Evolutionary conservation across 768 basidiomycete genomes (phyloP), one percentile per base, ranked within the genome.

Genomic region (Phaeotremella fagi): DNA sequence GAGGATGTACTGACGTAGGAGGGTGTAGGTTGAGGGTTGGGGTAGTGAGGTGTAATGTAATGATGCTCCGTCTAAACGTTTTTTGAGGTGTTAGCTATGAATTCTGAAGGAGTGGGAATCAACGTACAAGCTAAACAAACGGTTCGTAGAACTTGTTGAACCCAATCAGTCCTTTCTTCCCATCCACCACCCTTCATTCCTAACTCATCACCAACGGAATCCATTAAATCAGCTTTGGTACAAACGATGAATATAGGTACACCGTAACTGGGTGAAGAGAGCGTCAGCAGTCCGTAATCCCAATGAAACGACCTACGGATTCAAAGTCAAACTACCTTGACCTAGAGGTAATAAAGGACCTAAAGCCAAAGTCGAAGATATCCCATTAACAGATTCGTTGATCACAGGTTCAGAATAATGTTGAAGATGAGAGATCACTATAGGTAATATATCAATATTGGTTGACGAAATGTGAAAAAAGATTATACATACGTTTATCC

Each of bases 121-220:
- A 25, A 78, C 90, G 67, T 60, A 92, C 94, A 95, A 75, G 89
- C 88, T 47, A 97, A 75, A 70, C 90, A 94, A 48, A 98, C 82
- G 0, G 90, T 88, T 33, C 95, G 81, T 46, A 99, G 79, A n/a
- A 88, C 83, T 67, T 98, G 94, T 85, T 95, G 94, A 3, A 97
- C 79, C 35, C 87, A 86, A 68, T 99, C 95, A 36, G 90, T 92
- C 64, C 86, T 79, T 74, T 99, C 95, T 74, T 99, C 95, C 88
- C 73, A 70, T 54, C 63, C 55, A 24, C 60, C 63, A 52, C 85
- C 85, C 22, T 88, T 87, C 84, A 90, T 89, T 0, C 87, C 87
- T 0, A 86, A 81, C 1, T 85, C 77, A 33, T 89, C 89, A 0
- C 78, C 77, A 16, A 81, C 82, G 51, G 84, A 79, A 63, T 97